Conservation (phyloP, 2,329 filamentous ascomycete species). For the Aspergillus sp. region DNA sequence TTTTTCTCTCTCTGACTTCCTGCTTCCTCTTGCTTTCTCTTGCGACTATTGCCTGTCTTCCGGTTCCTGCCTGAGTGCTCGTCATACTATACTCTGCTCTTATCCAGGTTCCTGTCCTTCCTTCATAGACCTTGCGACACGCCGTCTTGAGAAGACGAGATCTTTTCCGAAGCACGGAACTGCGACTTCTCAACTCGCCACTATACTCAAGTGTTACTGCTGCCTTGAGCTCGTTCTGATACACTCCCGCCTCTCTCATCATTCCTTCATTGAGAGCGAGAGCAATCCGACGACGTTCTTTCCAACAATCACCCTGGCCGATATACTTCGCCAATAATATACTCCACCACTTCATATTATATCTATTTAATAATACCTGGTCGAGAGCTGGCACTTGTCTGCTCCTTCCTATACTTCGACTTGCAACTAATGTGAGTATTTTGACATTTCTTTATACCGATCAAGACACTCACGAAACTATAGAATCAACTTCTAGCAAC, state of each 20-base stretch:
- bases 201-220: background rate
- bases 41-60: conserved; percentile 21
- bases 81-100: conserved; percentile 20
- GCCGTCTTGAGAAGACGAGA: background rate
- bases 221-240: conserved; percentile 1
- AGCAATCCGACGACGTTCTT: conserved; percentile 33
- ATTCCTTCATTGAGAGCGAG: conserved; percentile 25
- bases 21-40: conserved; percentile 23
- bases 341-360: conserved; percentile 4
- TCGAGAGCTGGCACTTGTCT: conserved; percentile 7
- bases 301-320: conserved; percentile 11
- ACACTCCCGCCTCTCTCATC: conserved; percentile 5
- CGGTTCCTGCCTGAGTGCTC: conserved; percentile 24
- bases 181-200: conserved; percentile 1
- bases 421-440: conserved; percentile 7
- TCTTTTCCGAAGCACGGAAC: conserved; percentile 3
- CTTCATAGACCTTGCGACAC: conserved; percentile 20
- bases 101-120: conserved; percentile 38
- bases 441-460: background rate
- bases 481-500: conserved; percentile 9
- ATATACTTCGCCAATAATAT: background rate
- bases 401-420: background rate
- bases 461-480: conserved; percentile 4
- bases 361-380: conserved; percentile 16
- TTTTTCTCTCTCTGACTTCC: conserved; percentile 21